Evolutionary conservation across 169 alveolate genomes (phyloP).

Genomic region (Eimeria zaria): DNA sequence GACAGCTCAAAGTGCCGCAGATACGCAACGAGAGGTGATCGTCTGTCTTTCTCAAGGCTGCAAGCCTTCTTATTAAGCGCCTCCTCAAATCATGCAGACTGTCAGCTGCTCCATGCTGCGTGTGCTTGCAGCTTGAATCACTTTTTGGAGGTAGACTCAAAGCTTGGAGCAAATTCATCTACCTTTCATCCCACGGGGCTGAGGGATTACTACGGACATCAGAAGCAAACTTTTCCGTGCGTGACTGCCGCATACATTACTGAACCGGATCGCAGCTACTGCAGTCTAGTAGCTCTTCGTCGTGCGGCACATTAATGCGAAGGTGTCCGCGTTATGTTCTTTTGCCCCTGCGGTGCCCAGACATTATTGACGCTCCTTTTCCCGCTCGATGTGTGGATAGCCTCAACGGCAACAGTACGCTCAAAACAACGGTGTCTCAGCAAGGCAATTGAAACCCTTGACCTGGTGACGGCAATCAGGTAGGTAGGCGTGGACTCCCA

Average conservation of each 20-base stretch:
- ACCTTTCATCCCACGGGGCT: slow-evolving; percentile 60
- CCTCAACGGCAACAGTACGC: slow-evolving; percentile 42
- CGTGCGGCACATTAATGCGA: background rate
- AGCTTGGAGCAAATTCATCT: slow-evolving; percentile 67
- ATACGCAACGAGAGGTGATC: slow-evolving; percentile 72
- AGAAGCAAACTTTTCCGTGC: slow-evolving; percentile 67
- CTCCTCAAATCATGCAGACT: background rate
- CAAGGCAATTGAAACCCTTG: slow-evolving; percentile 73
- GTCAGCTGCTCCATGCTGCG: background rate
- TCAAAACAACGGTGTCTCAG: slow-evolving; percentile 22
- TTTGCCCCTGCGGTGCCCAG: background rate
- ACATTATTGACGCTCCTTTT: slow-evolving; percentile 32
- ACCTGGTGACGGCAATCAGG: slow-evolving; percentile 68
- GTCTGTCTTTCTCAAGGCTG: background rate
- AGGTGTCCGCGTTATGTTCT: background rate
- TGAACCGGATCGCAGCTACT: background rate
- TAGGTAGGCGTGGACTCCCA: background rate
- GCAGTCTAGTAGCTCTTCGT: background rate
- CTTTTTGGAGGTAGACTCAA: slow-evolving; percentile 64
- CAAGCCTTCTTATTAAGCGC: background rate
- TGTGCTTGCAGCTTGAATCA: slow-evolving; percentile 59
- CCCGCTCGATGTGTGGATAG: slow-evolving; percentile 57
- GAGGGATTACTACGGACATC: slow-evolving; percentile 65
- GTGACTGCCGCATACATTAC: background rate
- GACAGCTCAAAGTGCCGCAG: slow-evolving; percentile 53